These are phyloP conservation scores for Saccharomyces mikatae DNA, from an alignment of 805 yeast genomes.

Conservation along the genomic window DNA sequence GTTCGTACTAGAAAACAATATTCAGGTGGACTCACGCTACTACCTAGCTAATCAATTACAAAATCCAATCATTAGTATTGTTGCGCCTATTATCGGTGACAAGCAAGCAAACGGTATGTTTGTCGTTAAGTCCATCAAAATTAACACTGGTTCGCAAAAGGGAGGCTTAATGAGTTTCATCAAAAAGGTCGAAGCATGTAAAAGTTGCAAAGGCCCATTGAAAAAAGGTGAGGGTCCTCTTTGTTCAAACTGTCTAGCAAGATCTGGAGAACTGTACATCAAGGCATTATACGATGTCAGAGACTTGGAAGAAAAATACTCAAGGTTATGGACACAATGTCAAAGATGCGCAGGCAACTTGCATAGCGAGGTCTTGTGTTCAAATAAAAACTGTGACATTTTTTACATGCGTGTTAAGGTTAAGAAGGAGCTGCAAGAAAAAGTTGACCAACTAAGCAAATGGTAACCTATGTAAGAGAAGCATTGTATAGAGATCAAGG, in stretches of 20 bases:
- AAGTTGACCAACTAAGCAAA: slow-evolving; percentile 33
- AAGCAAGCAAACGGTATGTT: slow-evolving; percentile 69
- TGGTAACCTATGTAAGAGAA: slow-evolving; percentile 23
- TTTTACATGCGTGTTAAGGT: slow-evolving; percentile 82
- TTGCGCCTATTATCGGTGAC: slow-evolving; percentile 91
- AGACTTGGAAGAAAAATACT: slow-evolving; percentile 70
- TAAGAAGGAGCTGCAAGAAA: slow-evolving; percentile 35
- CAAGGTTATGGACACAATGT: slow-evolving; percentile 94
- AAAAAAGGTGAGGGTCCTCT: slow-evolving; percentile 59
- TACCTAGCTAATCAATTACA: slow-evolving; percentile 88
- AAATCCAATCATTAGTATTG: slow-evolving; percentile 87
- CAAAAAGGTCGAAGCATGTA: slow-evolving; percentile 79
- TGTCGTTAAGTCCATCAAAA: slow-evolving; percentile 41
- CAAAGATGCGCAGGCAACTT: slow-evolving; percentile 95
- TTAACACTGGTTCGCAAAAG: slow-evolving; percentile 48
- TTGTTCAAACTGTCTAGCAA: slow-evolving; percentile 67
- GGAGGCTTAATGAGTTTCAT: slow-evolving; percentile 92
- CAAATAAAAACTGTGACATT: slow-evolving; percentile 94
- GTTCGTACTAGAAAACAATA: slow-evolving; percentile 81
- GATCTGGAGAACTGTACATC: slow-evolving; percentile 74
- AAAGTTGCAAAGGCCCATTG: slow-evolving; percentile 79
- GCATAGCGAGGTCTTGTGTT: slow-evolving; percentile 91
- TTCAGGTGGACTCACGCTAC: slow-evolving; percentile 91
- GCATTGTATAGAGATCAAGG: neutral
- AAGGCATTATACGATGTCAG: slow-evolving; percentile 73